Percentiles rank a stretch among this genome's conserved stretches.
Evolutionary conservation across 768 basidiomycete species (phyloP).

Genomic region (Candolleomyces eurysporus): DNA sequence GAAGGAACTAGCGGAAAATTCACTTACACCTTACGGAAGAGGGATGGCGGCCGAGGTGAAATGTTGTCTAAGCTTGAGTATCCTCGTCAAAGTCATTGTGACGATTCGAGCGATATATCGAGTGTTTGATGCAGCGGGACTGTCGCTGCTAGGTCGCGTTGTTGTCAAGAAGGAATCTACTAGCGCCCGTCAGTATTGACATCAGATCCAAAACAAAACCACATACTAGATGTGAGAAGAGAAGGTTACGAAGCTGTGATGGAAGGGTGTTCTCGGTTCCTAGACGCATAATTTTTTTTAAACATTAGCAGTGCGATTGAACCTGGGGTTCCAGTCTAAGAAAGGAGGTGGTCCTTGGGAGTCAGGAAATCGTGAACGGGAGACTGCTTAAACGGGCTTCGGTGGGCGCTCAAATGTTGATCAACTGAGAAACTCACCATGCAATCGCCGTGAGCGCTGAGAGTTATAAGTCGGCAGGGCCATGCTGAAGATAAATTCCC

Average conservation of each 20-base stretch:
- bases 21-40: conserved; percentile 77
- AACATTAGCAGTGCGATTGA: no score
- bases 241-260: not conserved
- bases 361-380: not conserved
- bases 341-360: no score
- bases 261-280: not conserved
- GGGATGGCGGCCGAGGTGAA: not conserved
- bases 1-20: not conserved
- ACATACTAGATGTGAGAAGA: no score
- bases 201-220: no score
- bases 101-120: not conserved
- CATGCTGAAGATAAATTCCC: no score
- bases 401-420: no score
- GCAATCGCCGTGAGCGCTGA: no score
- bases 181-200: not conserved
- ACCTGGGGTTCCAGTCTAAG: not conserved
- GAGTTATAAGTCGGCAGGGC: not conserved
- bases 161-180: not conserved
- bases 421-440: no score
- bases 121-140: not conserved
- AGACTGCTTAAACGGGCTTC: not conserved
- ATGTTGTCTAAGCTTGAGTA: not conserved
- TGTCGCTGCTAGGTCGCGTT: not conserved
- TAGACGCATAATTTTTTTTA: no score
- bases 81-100: not conserved